Base-by-base conservation (phyloP, 768 basidiomycete species). In the Tremella yokohamensis region DNA sequence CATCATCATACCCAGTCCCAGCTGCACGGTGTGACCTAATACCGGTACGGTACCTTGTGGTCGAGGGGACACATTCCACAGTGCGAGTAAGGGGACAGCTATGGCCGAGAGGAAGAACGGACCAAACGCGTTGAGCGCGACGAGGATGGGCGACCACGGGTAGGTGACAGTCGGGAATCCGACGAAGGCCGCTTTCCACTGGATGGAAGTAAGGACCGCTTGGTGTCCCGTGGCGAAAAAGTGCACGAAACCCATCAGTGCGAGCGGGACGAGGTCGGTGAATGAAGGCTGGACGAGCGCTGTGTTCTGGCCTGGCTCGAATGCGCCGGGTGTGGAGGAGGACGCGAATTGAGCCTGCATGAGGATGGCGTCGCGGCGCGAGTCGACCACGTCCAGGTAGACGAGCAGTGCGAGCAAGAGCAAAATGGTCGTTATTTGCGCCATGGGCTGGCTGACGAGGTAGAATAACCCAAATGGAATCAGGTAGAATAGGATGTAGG, bases 221-320 rank as follows among this genome's bases (percentile, higher is more conserved):
- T 98, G 92, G 69, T 99, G 96, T 1, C 96, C 94, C 0, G 93
- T 97, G 0, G 83, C 80, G 72, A 88, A 89, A 81, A 93, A 98
- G 8, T 83, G 76, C 49, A 89, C 82, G 39, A 88, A 76, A 0
- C 85, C 87, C 11, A 96, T 80, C 8, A 97, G 81, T 0, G 87
- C 86, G 13, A 97, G 74, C 0, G 87, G 86, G 0, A 84, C 80
- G 20, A 88, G 77, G 58, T 93, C 89, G 7, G 82, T 77, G 74
- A 93, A 89, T 8, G 76, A 75, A 1, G 79, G 79, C n/a, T n/a
- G 22, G 37, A 75, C 62, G 0, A 67, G 62, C 24, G 61, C 45
- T 0, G 83, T 81, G n/a, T 48, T 45, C 0, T 63, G 50, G 0
- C 84, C 81, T 0, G 78, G 74, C 63, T 88, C 83, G 2, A 82